Base-by-base conservation (phyloP, 371 early-diverging fungal species). In the Amoeboaphelidium occidentale region DNA sequence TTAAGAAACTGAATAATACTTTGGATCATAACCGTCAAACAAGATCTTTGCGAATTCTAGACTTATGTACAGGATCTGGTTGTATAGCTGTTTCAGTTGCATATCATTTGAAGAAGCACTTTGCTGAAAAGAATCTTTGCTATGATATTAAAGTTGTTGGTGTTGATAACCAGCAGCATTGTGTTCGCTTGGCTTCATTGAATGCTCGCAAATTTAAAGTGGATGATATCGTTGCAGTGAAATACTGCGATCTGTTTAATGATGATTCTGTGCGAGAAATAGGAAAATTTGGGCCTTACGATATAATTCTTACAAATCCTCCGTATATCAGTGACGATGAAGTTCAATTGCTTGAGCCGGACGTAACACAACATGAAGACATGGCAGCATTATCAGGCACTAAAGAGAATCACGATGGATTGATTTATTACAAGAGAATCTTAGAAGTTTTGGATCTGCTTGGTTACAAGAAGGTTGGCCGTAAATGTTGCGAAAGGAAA, bases 291-390 rank as follows among this genome's bases (percentile, higher is more conserved):
- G 47, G 17, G 28, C 21, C 48, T 17, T 70, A 66, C 51, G 70
- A 88, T 53, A 39, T 88, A 42, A 63, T 92, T 20, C 74, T 85
- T 0, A 69, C 82, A 41, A 92, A 92, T 58, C 93, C 93, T 21
- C 93, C 93, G 0, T 89, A 92, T 53, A 71, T 92, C n/a, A 68
- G 86, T 0, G 59, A 58, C 2, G 55, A 62, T 0, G 88, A 89
- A 48, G 81, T 81, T 49, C 53, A 53, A 0, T 45, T 45, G 0
- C 58, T 89, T 20, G 79, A 73, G 12, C 65, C 72, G 0, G 74
- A 73, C 45, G 87, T 92, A 2, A 68, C 67, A 25, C 63, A 72
- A 2, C 89, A 86, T 85, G 93, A 92, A 56, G 90, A 89, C 58
- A 56, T 51, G n/a, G 54, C 66, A 12, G 89, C 92, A 0, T 55